These are phyloP conservation scores for Discostella stelligeroides DNA, from an alignment of 108 stramenopile species.

Conservation along the genomic window DNA sequence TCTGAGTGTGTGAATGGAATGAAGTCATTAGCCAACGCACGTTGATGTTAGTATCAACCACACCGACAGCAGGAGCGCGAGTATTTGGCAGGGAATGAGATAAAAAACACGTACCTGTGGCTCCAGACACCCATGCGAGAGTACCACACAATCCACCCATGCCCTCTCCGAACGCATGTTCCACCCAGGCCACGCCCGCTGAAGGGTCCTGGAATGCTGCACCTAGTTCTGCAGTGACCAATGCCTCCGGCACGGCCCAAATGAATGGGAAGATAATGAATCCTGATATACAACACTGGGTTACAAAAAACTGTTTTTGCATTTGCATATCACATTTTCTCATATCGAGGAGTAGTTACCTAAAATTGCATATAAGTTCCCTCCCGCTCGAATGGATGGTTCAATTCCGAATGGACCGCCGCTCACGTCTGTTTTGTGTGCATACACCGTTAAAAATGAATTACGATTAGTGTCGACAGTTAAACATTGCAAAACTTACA, in stretches of 20 bases:
- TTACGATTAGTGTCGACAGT: background rate
- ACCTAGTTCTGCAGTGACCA: constrained; percentile 75
- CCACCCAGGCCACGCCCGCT: constrained; percentile 79
- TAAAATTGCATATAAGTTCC: constrained; percentile 82
- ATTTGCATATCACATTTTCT: background rate
- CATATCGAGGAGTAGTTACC: constrained; percentile 6
- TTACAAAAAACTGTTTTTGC: background rate
- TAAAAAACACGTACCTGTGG: constrained; percentile 45
- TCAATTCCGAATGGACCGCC: constrained; percentile 96
- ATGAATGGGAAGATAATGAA: constrained; percentile 64
- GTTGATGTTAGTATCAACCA: no score
- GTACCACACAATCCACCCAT: constrained; percentile 89
- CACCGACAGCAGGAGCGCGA: no score
- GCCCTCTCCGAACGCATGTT: constrained; percentile 70
- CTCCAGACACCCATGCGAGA: constrained; percentile 89
- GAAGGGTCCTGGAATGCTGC: constrained; percentile 66
- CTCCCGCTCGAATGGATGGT: constrained; percentile 82
- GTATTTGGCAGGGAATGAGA: background rate
- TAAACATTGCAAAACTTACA: background rate
- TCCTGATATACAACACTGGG: background rate
- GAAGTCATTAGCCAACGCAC: no score
- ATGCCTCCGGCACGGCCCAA: constrained; percentile 77
- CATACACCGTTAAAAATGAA: background rate
- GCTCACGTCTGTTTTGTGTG: constrained; percentile 5
- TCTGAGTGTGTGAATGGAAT: constrained; percentile 12